Base-by-base conservation (phyloP, 2,329 filamentous ascomycete genomes). In the Monosporascus sp. region DNA sequence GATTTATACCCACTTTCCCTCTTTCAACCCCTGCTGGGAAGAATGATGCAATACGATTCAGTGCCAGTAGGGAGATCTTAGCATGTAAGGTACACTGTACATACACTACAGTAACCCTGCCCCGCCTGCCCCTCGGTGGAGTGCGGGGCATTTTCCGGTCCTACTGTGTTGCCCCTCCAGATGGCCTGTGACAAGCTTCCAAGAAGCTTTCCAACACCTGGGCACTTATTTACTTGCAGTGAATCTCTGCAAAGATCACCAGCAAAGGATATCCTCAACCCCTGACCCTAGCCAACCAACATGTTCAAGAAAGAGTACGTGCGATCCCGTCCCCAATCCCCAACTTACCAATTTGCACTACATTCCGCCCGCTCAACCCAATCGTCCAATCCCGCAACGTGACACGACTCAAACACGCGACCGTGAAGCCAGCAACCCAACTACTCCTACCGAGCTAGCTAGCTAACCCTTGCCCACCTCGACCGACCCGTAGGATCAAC, bases 281-380 rank as follows among this genome's bases (percentile, higher is more conserved):
- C 31, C 51, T 20, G 38, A 47, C 37, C 59, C 60, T 35, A 35
- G 31, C 31, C 31, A 35, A 60, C 51, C 73, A 83, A 67, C 58
- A 96, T 96, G 90, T 96, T 96, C 71, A 96, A 96, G 70, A 96
- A 94, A 80, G 90, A 95, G 90, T 94, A 73, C 68, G 81, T 48
- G 38, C 44, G 50, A 15, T 24, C 38, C 18, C 31, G 24, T 14
- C 38, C 44, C 31, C 25, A 27, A n/a, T 36, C 25, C 38, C 45
- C 50, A 49, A 52, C 31, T 35, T 14, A 35, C 31, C 31, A 14
- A 35, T 11, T 31, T 35, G 31, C 11, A 14, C 4, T 11, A 27
- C 27, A 27, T 27, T 27, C 8, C 8, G 27, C 27, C 14, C 11
- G 11, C 11, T 35, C 31, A 14, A 14, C 11, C 11, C 27, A 9